phyloP scores from a whole-genome alignment of 2,329 filamentous ascomycete species.

The Fusarium foetens region DNA sequence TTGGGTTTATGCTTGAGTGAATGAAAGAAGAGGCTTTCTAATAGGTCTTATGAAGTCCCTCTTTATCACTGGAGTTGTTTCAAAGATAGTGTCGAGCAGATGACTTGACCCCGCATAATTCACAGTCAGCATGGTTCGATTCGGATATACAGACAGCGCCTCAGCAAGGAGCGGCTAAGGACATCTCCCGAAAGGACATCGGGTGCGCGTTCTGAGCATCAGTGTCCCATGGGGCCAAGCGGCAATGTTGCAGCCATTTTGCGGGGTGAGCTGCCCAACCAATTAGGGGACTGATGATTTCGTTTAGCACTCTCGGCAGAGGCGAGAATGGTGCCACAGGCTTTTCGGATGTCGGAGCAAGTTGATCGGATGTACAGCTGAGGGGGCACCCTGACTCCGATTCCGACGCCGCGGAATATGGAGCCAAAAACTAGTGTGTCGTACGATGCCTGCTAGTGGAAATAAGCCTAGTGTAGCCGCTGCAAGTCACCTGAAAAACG shows the following conservation, averaged over 20 bases:
- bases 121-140: constrained; percentile 16
- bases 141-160: constrained; percentile 16
- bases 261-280: constrained; percentile 11
- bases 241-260: constrained; percentile 13
- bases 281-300: constrained; percentile 25
- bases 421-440: not conserved
- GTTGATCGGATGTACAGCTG: constrained; percentile 13
- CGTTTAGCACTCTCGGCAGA: constrained; percentile 20
- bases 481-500: not conserved
- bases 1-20: not conserved
- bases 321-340: not conserved
- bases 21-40: not conserved
- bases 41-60: constrained; percentile 10
- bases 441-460: not conserved
- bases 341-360: constrained; percentile 26
- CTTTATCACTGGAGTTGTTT: constrained; percentile 5
- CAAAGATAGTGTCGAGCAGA: constrained; percentile 9
- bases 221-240: not conserved
- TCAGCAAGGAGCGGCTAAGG: constrained; percentile 28
- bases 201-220: constrained; percentile 12
- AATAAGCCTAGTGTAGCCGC: not conserved
- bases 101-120: constrained; percentile 33
- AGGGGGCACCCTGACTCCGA: constrained; percentile 20
- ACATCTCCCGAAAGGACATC: constrained; percentile 9
- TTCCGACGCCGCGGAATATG: constrained; percentile 10